Conservation (phyloP, 2,329 filamentous ascomycete genomes). For the Penicillium janthinellum region DNA sequence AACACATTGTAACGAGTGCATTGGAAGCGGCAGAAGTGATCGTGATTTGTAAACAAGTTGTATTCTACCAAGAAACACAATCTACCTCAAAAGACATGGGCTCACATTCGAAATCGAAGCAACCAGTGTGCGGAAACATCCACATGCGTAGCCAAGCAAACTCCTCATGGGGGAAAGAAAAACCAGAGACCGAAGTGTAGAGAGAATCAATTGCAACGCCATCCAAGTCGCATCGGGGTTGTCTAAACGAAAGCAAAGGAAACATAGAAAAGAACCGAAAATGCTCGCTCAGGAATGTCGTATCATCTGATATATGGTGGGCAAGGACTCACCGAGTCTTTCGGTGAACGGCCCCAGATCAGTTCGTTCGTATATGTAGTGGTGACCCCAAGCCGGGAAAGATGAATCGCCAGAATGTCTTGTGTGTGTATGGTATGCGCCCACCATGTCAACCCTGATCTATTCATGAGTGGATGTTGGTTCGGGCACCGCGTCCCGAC, state of each 20-base stretch:
- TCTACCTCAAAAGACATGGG: neutral
- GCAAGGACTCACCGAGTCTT: neutral
- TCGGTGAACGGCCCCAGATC: neutral
- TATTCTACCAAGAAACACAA: neutral
- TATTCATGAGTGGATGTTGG: neutral
- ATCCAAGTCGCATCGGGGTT: neutral
- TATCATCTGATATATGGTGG: neutral
- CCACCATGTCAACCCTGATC: neutral
- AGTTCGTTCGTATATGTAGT: neutral
- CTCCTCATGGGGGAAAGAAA: neutral
- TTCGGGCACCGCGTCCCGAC: constrained; percentile 11
- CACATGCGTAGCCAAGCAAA: neutral
- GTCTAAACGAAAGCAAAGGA: neutral
- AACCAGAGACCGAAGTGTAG: neutral
- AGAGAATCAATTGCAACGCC: constrained; percentile 1
- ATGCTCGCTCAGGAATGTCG: constrained; percentile 8
- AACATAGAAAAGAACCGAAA: neutral
- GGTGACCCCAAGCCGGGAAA: neutral
- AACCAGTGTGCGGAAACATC: neutral
- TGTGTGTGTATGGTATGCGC: constrained; percentile 3
- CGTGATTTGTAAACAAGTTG: neutral
- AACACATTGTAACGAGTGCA: neutral
- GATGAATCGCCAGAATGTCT: neutral
- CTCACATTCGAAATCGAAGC: neutral
- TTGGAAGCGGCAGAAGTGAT: neutral